phyloP scores from a whole-genome alignment of 177 flowering plant species.

The Tripterygium wilfordii region DNA sequence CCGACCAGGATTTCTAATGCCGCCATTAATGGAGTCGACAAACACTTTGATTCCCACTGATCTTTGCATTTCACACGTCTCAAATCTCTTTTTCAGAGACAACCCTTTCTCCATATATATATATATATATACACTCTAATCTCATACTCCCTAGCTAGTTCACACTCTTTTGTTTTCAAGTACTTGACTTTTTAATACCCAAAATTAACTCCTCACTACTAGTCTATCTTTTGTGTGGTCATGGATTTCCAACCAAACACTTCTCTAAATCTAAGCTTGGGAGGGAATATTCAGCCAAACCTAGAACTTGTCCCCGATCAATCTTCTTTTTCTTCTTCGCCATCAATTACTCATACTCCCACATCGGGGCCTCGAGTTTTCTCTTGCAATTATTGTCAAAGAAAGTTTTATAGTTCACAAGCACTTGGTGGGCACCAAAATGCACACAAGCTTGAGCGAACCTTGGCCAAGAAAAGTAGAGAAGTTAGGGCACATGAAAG shows the following conservation, averaged over 20 bases:
- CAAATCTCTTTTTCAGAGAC: constrained; percentile 25
- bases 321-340: constrained; percentile 31
- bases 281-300: constrained; percentile 29
- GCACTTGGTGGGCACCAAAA: constrained; percentile 97
- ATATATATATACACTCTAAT: background rate
- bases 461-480: constrained; percentile 61
- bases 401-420: constrained; percentile 83
- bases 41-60: constrained; percentile 38
- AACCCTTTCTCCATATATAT: constrained; percentile 13
- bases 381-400: constrained; percentile 79
- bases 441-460: constrained; percentile 85
- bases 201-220: background rate
- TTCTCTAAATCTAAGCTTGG: constrained; percentile 34
- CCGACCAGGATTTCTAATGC: constrained; percentile 45
- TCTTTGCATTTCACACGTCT: constrained; percentile 40
- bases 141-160: too few relatives aligned
- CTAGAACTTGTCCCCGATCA: constrained; percentile 47
- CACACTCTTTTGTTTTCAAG: too few relatives aligned
- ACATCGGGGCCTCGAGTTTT: constrained; percentile 43
- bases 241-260: constrained; percentile 50
- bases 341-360: constrained; percentile 12
- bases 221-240: background rate
- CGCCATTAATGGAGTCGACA: constrained; percentile 61
- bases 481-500: constrained; percentile 40
- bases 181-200: too few relatives aligned